Evolutionary conservation across 805 yeast species (phyloP).

Genomic region (Zygosaccharomyces pseudorouxii): DNA sequence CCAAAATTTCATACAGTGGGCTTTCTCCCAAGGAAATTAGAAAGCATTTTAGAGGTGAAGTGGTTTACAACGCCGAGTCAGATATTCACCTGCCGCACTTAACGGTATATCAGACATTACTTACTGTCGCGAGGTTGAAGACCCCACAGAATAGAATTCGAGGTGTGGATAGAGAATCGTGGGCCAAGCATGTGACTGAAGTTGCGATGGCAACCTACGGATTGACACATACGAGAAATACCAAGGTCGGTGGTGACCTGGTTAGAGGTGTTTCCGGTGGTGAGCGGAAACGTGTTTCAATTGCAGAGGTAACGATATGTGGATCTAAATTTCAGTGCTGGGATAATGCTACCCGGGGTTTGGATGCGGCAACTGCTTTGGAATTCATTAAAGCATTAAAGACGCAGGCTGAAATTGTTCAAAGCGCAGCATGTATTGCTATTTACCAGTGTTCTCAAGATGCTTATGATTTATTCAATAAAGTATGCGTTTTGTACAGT

Average conservation of each 20-base stretch:
- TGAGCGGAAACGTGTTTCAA: conserved; percentile 79
- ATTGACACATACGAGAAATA: conserved; percentile 52
- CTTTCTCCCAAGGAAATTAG: conserved; percentile 46
- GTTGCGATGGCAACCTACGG: conserved; percentile 56
- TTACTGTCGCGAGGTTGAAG: conserved; percentile 56
- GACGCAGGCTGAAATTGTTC: conserved; percentile 49
- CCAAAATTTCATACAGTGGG: conserved; percentile 51
- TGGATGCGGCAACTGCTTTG: conserved; percentile 79
- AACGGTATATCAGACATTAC: conserved; percentile 61
- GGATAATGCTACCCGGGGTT: conserved; percentile 84
- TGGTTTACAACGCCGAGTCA: conserved; percentile 63
- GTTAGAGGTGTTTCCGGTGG: conserved; percentile 80
- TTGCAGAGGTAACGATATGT: conserved; percentile 69
- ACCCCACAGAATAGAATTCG: conserved; percentile 58
- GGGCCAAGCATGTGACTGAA: conserved; percentile 50
- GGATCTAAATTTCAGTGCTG: conserved; percentile 63
- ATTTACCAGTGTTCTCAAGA: conserved; percentile 67
- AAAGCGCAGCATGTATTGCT: conserved; percentile 59
- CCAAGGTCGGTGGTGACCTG: conserved; percentile 57
- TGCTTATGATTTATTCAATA: conserved; percentile 59
- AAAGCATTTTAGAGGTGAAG: conserved; percentile 60
- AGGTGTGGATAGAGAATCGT: conserved; percentile 50
- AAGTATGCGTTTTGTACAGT: conserved; percentile 53
- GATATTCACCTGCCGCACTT: conserved; percentile 66
- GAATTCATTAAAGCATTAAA: conserved; percentile 67